A percentile compares a stretch with the other conserved stretches of the same genome.
These are phyloP conservation scores for Colletotrichum zoysiae DNA, from an alignment of 2,329 filamentous ascomycete genomes.

Conservation along the genomic window DNA sequence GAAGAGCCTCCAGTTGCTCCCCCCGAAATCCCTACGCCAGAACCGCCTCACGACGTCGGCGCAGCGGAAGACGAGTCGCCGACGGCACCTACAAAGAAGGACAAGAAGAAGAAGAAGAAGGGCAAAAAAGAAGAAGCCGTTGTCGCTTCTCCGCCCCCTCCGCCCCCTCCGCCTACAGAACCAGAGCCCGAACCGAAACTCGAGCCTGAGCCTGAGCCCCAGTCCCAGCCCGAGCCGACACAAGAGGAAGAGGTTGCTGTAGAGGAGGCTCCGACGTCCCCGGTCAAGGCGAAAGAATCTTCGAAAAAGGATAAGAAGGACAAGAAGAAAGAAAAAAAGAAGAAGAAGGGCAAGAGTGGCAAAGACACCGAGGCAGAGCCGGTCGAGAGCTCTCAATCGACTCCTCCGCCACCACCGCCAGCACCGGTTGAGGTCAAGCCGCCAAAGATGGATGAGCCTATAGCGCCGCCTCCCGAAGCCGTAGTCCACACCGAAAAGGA, in stretches of 20 bases:
- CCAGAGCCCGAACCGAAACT: slow-evolving; percentile 12
- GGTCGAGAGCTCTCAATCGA: slow-evolving; percentile 10
- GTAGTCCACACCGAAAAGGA: slow-evolving; percentile 19
- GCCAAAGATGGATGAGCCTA: slow-evolving; percentile 26
- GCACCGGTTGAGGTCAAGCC: slow-evolving; percentile 14
- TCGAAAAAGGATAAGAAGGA: slow-evolving; percentile 38
- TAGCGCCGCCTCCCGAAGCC: slow-evolving; percentile 14
- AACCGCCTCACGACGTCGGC: slow-evolving; percentile 15
- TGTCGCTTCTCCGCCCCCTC: slow-evolving; percentile 3
- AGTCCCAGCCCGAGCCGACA: slow-evolving; percentile 13
- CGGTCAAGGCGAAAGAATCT: slow-evolving; percentile 27
- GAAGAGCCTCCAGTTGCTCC: slow-evolving; percentile 5
- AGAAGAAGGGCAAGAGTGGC: slow-evolving; percentile 39
- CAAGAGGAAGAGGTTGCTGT: slow-evolving; percentile 5
- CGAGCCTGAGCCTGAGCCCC: slow-evolving; percentile 6
- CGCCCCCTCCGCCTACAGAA: slow-evolving; percentile 17
- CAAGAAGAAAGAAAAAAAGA: slow-evolving; percentile 41
- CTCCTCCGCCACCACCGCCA: slow-evolving; percentile 13
- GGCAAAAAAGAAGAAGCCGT: slow-evolving; percentile 20
- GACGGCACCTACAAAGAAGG: slow-evolving; percentile 33
- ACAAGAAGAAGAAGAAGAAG: slow-evolving; percentile 42
- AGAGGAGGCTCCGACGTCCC: slow-evolving; percentile 12
- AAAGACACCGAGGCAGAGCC: slow-evolving; percentile 34
- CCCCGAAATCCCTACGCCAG: slow-evolving; percentile 22
- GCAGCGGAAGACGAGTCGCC: slow-evolving; percentile 37